These are phyloP conservation scores for Aspergillus japonicus DNA, from an alignment of 2,329 filamentous ascomycete genomes.

Conservation along the genomic window DNA sequence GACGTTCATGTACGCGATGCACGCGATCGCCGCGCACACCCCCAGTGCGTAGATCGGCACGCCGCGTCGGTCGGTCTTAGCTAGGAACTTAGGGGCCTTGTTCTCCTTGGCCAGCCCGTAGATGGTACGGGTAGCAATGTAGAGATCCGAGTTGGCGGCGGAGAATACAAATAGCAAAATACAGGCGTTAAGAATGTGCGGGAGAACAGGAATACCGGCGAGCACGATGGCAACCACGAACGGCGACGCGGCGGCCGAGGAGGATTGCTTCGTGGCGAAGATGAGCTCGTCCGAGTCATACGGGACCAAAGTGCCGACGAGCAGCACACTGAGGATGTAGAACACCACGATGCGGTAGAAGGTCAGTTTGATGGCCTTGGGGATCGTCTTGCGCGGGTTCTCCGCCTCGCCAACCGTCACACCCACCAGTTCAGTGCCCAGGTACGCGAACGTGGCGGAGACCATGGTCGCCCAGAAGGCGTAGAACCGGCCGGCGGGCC, in stretches of 20 bases:
- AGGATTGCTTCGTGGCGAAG: conserved; percentile 48
- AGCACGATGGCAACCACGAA: conserved; percentile 72
- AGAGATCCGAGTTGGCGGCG: conserved; percentile 74
- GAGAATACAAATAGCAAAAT: conserved; percentile 76
- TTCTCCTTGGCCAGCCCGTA: conserved; percentile 71
- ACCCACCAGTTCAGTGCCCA: conserved; percentile 74
- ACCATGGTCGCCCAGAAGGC: conserved; percentile 70
- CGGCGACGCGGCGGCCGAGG: conserved; percentile 63
- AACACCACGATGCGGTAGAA: conserved; percentile 82
- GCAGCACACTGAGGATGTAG: conserved; percentile 70
- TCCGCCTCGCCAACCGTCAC: conserved; percentile 77
- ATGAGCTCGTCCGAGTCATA: conserved; percentile 63
- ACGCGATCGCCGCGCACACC: conserved; percentile 60
- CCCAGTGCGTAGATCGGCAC: conserved; percentile 67
- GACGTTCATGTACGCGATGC: conserved; percentile 69
- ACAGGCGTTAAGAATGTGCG: conserved; percentile 69
- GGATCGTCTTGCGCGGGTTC: conserved; percentile 74
- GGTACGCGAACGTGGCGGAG: conserved; percentile 75
- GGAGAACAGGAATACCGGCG: conserved; percentile 62
- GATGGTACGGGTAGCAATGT: conserved; percentile 71
- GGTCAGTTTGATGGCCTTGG: conserved; percentile 74
- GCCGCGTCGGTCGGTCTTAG: conserved; percentile 67
- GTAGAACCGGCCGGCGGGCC: conserved; percentile 55
- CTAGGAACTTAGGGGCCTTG: conserved; percentile 70
- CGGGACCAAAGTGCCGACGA: conserved; percentile 74